Conservation (phyloP, 768 basidiomycete species). For the Leccinum variicolor region DNA sequence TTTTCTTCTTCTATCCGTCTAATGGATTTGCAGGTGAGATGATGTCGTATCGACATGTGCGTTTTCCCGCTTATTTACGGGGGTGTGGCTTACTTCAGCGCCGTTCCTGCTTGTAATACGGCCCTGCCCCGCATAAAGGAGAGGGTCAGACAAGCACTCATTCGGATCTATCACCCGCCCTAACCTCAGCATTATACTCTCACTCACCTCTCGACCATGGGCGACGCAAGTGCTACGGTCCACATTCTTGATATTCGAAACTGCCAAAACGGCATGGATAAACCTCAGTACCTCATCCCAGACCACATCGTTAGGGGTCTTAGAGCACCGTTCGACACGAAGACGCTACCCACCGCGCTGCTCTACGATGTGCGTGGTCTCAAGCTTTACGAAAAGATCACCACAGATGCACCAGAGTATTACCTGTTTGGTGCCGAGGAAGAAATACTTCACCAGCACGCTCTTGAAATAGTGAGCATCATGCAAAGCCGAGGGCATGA, state of each 20-base stretch:
- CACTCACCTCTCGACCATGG: slow-evolving; percentile 12
- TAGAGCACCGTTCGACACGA: slow-evolving; percentile 48
- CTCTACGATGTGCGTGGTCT: slow-evolving; percentile 88
- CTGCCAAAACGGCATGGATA: slow-evolving; percentile 4
- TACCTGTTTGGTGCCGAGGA: slow-evolving; percentile 91
- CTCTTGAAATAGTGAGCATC: slow-evolving; percentile 66
- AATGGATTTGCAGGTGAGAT: not conserved
- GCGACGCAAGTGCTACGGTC: slow-evolving; percentile 16
- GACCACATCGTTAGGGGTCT: slow-evolving; percentile 56
- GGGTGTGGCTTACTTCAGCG: slow-evolving; percentile 18
- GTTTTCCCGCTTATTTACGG: not conserved
- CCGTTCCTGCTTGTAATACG: not conserved
- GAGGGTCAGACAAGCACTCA: not conserved
- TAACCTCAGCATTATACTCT: not conserved
- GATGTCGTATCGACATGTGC: not conserved
- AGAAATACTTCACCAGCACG: slow-evolving; percentile 70
- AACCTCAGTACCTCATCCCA: slow-evolving; percentile 32
- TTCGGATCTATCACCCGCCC: not conserved
- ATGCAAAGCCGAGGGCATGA: slow-evolving; percentile 49
- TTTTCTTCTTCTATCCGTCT: not conserved
- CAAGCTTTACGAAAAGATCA: slow-evolving; percentile 82
- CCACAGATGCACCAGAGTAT: slow-evolving; percentile 75
- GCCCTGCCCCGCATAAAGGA: slow-evolving; percentile 1
- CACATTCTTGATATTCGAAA: slow-evolving; percentile 23
- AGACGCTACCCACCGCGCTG: slow-evolving; percentile 74